These are phyloP conservation scores for Glomus cerebriforme DNA, from an alignment of 192 early-diverging fungal species.

Conservation along the genomic window DNA sequence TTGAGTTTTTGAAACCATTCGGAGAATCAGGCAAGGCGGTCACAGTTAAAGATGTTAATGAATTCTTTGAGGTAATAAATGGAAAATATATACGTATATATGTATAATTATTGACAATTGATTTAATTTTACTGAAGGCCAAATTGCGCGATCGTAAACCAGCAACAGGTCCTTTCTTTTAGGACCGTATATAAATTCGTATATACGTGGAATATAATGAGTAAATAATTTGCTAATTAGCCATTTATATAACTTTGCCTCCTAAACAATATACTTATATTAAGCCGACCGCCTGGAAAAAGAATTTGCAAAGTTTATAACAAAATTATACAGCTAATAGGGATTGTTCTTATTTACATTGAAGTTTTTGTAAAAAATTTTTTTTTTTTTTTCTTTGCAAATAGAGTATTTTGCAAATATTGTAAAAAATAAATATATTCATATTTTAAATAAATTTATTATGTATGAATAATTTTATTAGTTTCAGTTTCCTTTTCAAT, in stretches of 20 bases:
- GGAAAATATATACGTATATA: background rate
- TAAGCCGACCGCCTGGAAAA: background rate
- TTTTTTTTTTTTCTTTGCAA: too few species aligned
- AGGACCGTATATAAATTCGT: background rate
- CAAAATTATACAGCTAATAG: background rate
- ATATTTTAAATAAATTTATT: background rate
- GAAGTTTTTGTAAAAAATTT: background rate
- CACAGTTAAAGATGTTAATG: conserved; percentile 70
- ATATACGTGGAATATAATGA: background rate
- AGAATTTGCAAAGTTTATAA: background rate
- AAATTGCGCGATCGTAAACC: background rate
- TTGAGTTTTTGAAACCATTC: conserved; percentile 69
- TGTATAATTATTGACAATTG: background rate
- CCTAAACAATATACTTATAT: background rate
- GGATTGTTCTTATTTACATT: too few species aligned
- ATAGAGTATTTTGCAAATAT: background rate
- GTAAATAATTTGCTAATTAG: background rate
- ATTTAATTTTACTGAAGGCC: background rate
- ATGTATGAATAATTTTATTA: background rate
- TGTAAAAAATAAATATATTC: background rate
- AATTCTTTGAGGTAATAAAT: conserved; percentile 65
- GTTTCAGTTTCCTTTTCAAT: background rate
- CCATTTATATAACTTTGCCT: background rate
- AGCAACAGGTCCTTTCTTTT: background rate
- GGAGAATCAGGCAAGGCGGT: conserved; percentile 74